These are phyloP conservation scores for Amanita pseudoporphyria DNA, from an alignment of 768 basidiomycete species.

Conservation along the genomic window DNA sequence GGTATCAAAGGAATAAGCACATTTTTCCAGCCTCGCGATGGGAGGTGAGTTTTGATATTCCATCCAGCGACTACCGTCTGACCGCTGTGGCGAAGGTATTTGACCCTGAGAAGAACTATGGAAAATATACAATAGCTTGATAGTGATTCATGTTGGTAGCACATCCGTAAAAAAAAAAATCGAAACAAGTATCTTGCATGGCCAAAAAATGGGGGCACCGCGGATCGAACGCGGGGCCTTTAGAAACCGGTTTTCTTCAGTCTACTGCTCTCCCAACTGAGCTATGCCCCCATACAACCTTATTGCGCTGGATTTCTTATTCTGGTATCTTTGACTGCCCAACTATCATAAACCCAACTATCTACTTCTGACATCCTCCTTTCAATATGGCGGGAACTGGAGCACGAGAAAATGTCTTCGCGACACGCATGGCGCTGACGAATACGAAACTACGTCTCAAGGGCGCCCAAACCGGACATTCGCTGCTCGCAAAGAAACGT, in stretches of 20 bases:
- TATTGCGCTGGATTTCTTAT: not conserved
- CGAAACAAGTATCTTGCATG: too few relatives aligned
- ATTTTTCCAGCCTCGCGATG: constrained; percentile 96
- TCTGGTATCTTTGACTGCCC: not conserved
- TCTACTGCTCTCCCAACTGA: constrained; percentile 73
- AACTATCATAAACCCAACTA: not conserved
- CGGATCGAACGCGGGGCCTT: constrained; percentile 77
- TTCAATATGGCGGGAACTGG: constrained; percentile 79
- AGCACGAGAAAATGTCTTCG: constrained; percentile 88
- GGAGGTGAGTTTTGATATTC: constrained; percentile 55
- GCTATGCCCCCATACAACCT: constrained; percentile 43
- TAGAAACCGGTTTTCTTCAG: constrained; percentile 45
- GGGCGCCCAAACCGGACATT: constrained; percentile 91
- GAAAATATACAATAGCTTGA: constrained; percentile 74
- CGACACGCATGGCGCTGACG: constrained; percentile 95
- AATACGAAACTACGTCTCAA: constrained; percentile 87
- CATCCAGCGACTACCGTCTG: not conserved
- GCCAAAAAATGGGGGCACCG: constrained; percentile 52
- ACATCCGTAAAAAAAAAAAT: not conserved
- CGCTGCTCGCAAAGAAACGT: constrained; percentile 92
- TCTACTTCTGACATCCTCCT: constrained; percentile 6
- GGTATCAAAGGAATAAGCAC: constrained; percentile 94
- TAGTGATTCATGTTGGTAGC: not conserved
- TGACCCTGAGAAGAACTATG: constrained; percentile 90
- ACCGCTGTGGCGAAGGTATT: constrained; percentile 50